phyloP scores from a whole-genome alignment of 495 filamentous ascomycete species.

The Penicillium bovifimosum region DNA sequence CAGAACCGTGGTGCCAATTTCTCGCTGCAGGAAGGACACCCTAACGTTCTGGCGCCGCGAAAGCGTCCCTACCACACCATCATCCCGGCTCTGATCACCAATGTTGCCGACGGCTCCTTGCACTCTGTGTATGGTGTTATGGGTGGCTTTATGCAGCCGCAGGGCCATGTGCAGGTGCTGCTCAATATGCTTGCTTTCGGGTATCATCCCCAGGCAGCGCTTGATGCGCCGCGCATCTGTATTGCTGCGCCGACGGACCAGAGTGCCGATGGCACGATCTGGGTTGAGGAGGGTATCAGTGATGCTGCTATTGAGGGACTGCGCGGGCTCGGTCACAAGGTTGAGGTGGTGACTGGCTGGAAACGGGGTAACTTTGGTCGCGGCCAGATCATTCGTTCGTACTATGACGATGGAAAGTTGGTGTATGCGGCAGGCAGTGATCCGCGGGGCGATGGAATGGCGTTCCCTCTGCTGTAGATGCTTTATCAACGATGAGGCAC shows the following conservation, averaged over 20 bases:
- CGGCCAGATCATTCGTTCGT: slow-evolving; percentile 80
- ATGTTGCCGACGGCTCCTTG: slow-evolving; percentile 60
- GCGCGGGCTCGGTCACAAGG: slow-evolving; percentile 63
- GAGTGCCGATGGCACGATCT: slow-evolving; percentile 55
- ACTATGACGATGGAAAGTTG: slow-evolving; percentile 60
- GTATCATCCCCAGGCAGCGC: slow-evolving; percentile 78
- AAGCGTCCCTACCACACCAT: slow-evolving; percentile 98
- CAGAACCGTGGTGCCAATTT: slow-evolving; percentile 94
- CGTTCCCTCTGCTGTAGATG: slow-evolving; percentile 49
- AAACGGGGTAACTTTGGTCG: slow-evolving; percentile 74
- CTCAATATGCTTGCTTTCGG: slow-evolving; percentile 84
- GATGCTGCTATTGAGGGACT: slow-evolving; percentile 61
- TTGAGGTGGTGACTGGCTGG: slow-evolving; percentile 63
- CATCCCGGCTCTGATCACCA: slow-evolving; percentile 87
- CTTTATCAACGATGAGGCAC: background rate
- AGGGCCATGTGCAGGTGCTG: slow-evolving; percentile 93
- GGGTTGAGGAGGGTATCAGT: slow-evolving; percentile 79
- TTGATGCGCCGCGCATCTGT: slow-evolving; percentile 86
- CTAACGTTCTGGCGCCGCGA: slow-evolving; percentile 71
- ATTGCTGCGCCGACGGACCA: slow-evolving; percentile 60
- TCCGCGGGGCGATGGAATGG: slow-evolving; percentile 79
- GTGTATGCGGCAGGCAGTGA: slow-evolving; percentile 88
- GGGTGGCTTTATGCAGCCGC: slow-evolving; percentile 99
- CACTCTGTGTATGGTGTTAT: slow-evolving; percentile 91
- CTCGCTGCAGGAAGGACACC: slow-evolving; percentile 57